Evolutionary conservation across 352 stramenopile species (phyloP).

Genomic region (Phytophthora litchii): DNA sequence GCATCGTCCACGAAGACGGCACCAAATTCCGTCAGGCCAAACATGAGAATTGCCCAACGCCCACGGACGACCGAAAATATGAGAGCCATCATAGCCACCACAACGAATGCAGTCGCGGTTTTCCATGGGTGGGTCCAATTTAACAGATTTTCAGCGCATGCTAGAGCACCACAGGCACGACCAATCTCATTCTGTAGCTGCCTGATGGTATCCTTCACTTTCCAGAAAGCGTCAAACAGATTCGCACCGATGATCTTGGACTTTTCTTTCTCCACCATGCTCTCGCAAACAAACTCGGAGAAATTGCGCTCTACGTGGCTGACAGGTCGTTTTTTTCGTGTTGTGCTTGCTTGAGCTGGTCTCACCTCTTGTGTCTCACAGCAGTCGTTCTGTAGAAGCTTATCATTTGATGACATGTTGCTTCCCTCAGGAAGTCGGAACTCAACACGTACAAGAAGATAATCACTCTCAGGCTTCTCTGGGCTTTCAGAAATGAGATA

Average conservation of each 20-base stretch:
- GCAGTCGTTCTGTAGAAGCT: constrained; percentile 15
- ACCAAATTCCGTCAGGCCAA: constrained; percentile 79
- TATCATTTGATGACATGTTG: constrained; percentile 21
- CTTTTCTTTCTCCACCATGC: constrained; percentile 74
- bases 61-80: constrained; percentile 73
- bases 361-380: constrained; percentile 17
- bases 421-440: constrained; percentile 42
- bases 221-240: constrained; percentile 81
- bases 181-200: constrained; percentile 81
- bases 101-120: constrained; percentile 63
- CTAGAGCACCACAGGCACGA: constrained; percentile 66
- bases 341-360: constrained; percentile 7
- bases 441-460: constrained; percentile 61
- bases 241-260: constrained; percentile 68
- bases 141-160: constrained; percentile 80
- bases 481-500: constrained; percentile 6
- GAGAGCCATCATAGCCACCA: constrained; percentile 51
- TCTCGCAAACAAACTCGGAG: constrained; percentile 75
- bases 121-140: constrained; percentile 92
- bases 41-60: constrained; percentile 76
- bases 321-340: constrained; percentile 28
- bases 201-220: constrained; percentile 84
- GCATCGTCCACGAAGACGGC: constrained; percentile 80
- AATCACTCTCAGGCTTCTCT: constrained; percentile 37
- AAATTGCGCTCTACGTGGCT: constrained; percentile 59